phyloP scores from a whole-genome alignment of 371 early-diverging fungal genomes.

The Syncephalastrum sp. region DNA sequence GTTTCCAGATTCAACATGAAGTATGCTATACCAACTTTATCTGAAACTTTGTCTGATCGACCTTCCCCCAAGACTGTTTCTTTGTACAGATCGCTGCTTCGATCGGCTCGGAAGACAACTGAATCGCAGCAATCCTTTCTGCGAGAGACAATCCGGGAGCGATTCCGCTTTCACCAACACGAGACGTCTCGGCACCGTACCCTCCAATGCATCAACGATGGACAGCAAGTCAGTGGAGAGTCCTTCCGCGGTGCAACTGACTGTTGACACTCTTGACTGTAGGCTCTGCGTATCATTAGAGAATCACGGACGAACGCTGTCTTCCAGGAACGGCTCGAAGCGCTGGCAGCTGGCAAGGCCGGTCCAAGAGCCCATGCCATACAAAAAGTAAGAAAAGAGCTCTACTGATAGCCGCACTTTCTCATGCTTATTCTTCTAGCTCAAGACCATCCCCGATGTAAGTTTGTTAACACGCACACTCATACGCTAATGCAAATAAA shows the following conservation, averaged over 20 bases:
- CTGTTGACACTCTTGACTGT: not conserved
- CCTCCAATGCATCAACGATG: slow-evolving; percentile 16
- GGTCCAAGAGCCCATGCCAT: slow-evolving; percentile 20
- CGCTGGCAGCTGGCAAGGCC: slow-evolving; percentile 11
- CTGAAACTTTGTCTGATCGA: not conserved
- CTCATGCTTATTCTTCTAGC: slow-evolving; percentile 6
- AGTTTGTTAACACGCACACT: not conserved
- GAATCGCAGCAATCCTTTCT: slow-evolving; percentile 12
- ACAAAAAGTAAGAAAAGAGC: slow-evolving; percentile 13
- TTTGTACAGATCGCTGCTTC: slow-evolving; percentile 12
- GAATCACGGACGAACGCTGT: slow-evolving; percentile 11
- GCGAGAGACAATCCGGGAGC: slow-evolving; percentile 15
- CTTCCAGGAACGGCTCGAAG: slow-evolving; percentile 16
- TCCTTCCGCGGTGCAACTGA: not conserved
- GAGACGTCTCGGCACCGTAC: slow-evolving; percentile 21
- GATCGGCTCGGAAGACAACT: slow-evolving; percentile 2
- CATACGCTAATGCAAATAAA: not conserved
- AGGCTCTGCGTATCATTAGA: slow-evolving; percentile 17
- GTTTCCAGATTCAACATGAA: too few species aligned
- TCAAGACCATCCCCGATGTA: slow-evolving; percentile 21
- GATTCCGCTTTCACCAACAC: slow-evolving; percentile 26
- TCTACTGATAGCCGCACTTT: not conserved
- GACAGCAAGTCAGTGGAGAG: slow-evolving; percentile 12
- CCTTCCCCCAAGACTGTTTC: slow-evolving; percentile 1
- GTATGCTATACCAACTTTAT: too few species aligned